These are phyloP conservation scores for Echeveria elegans DNA, from an alignment of 164 flowering plant genomes.

Conservation along the genomic window DNA sequence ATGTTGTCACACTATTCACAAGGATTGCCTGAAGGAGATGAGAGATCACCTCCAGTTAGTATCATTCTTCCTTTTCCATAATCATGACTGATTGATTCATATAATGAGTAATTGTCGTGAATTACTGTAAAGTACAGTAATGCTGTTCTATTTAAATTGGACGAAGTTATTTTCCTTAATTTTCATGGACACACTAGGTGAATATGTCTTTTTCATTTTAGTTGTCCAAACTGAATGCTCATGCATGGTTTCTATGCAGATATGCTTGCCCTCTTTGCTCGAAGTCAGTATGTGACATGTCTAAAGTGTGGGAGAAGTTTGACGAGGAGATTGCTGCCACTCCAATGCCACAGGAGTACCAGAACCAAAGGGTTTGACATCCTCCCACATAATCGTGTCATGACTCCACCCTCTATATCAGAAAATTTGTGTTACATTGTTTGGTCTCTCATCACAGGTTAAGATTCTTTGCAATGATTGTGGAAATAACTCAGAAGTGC, in stretches of 20 bases:
- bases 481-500: slow-evolving; percentile 50
- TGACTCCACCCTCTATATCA: not conserved
- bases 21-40: slow-evolving; percentile 82
- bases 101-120: not conserved
- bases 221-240: not conserved
- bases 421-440: not conserved
- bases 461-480: slow-evolving; percentile 85
- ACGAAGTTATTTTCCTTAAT: not conserved
- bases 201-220: not conserved
- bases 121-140: not conserved
- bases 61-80: not conserved
- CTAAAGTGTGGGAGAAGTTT: slow-evolving; percentile 82
- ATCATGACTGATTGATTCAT: not conserved
- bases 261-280: slow-evolving; percentile 95
- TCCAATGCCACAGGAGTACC: slow-evolving; percentile 79
- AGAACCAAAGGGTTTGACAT: slow-evolving; percentile 51
- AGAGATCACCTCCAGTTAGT: slow-evolving; percentile 80
- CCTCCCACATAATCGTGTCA: slow-evolving; percentile 13
- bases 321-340: slow-evolving; percentile 84
- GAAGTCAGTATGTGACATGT: slow-evolving; percentile 94
- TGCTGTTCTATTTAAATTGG: not conserved
- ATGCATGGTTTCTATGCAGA: slow-evolving; percentile 23
- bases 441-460: slow-evolving; percentile 30
- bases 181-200: not conserved
- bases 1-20: slow-evolving; percentile 92